These are phyloP conservation scores for Phytophthora colocasiae DNA, from an alignment of 352 stramenopile genomes.

Conservation along the genomic window DNA sequence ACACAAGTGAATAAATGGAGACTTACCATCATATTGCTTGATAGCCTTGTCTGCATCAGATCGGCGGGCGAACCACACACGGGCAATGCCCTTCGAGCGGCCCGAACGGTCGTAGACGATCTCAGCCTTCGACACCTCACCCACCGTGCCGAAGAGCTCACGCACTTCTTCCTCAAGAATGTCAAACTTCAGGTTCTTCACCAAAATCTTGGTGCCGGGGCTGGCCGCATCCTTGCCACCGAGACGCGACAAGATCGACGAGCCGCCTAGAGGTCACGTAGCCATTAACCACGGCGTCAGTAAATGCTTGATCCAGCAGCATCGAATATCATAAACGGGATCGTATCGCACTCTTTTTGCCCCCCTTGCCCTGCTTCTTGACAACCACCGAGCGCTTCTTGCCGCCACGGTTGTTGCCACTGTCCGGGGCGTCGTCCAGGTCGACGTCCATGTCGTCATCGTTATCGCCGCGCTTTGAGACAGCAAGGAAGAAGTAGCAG, in stretches of 20 bases:
- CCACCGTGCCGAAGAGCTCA: constrained; percentile 82
- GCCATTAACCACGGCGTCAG: constrained; percentile 20
- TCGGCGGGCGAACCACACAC: constrained; percentile 77
- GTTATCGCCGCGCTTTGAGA: constrained; percentile 43
- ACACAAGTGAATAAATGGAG: neutral
- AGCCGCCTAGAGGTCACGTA: constrained; percentile 25
- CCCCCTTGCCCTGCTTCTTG: constrained; percentile 49
- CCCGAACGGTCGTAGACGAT: constrained; percentile 86
- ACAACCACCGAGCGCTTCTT: constrained; percentile 68
- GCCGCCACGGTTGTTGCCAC: constrained; percentile 40
- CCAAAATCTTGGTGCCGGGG: constrained; percentile 74
- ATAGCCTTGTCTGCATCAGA: constrained; percentile 81
- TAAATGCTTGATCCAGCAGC: neutral
- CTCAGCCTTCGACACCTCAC: constrained; percentile 79
- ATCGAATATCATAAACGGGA: neutral
- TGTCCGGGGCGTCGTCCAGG: constrained; percentile 44
- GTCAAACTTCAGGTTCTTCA: constrained; percentile 88
- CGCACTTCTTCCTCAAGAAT: constrained; percentile 85
- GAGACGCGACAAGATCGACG: constrained; percentile 75
- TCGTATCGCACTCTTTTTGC: constrained; percentile 60
- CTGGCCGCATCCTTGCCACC: constrained; percentile 52
- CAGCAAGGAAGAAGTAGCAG: constrained; percentile 39
- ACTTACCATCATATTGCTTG: constrained; percentile 83
- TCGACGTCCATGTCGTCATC: constrained; percentile 76
- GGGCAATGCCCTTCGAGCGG: constrained; percentile 81